Evolutionary conservation across 305 asterid species (phyloP).

Genomic region (Caryopteris hybrid): DNA sequence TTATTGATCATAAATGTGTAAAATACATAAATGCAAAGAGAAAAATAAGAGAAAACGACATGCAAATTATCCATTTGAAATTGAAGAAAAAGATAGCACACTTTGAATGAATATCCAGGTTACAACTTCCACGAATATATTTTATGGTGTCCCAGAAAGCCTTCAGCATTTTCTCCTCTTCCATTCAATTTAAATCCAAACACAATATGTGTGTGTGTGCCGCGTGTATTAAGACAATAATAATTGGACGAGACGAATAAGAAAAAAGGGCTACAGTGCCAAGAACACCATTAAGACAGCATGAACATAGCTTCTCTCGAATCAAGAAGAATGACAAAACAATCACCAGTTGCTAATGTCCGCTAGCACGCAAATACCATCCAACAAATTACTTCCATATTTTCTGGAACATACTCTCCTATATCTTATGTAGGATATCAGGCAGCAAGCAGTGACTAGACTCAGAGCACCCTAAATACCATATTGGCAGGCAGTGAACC

Average conservation of each 20-base stretch:
- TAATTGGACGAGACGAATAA: not conserved
- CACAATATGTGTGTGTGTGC: not conserved
- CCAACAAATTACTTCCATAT: not conserved
- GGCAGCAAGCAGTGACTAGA: not conserved
- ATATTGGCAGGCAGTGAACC: not conserved
- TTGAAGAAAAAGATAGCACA: not conserved
- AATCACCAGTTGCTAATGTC: not conserved
- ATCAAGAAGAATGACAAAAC: not conserved
- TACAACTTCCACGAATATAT: not conserved
- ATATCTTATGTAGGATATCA: not conserved
- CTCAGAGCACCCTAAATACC: not conserved
- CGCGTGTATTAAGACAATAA: no score
- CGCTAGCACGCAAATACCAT: not conserved
- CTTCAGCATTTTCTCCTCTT: not conserved
- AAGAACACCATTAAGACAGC: constrained; percentile 7
- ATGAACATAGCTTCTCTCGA: not conserved
- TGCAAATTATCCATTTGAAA: constrained; percentile 21
- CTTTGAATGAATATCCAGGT: not conserved
- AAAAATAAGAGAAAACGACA: not conserved
- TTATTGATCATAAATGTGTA: not conserved
- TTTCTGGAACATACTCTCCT: not conserved
- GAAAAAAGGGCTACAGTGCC: not conserved
- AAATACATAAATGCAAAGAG: not conserved
- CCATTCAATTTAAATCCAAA: not conserved
- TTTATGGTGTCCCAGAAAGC: not conserved